These are phyloP conservation scores for Strigomonas galati DNA, from an alignment of 208 protist genomes.

Conservation along the genomic window DNA sequence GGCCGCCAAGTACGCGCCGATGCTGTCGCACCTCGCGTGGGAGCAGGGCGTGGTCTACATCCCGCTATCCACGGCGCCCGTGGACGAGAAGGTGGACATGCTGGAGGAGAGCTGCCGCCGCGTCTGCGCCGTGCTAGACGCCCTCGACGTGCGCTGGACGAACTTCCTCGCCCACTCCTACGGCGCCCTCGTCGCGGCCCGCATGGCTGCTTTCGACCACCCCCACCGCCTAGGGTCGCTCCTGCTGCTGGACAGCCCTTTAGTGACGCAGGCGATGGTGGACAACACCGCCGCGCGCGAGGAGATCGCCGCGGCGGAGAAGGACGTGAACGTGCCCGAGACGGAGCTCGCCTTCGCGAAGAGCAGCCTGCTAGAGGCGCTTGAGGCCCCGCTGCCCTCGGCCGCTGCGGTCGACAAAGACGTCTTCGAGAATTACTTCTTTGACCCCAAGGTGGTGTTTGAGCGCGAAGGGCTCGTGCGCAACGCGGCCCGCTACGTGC, in stretches of 20 bases:
- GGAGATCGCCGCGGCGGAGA: slow-evolving; percentile 60
- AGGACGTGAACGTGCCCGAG: slow-evolving; percentile 76
- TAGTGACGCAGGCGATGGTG: slow-evolving; percentile 58
- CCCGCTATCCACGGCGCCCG: slow-evolving; percentile 37
- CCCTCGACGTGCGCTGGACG: slow-evolving; percentile 75
- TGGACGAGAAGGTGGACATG: slow-evolving; percentile 28
- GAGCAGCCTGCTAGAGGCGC: slow-evolving; percentile 33
- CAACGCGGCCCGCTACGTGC: slow-evolving; percentile 55
- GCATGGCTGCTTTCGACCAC: slow-evolving; percentile 52
- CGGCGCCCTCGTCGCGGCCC: slow-evolving; percentile 69
- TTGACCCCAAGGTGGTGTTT: slow-evolving; percentile 39
- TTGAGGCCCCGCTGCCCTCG: slow-evolving; percentile 47
- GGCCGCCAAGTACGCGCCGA: slow-evolving; percentile 52
- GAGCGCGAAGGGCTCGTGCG: slow-evolving; percentile 45
- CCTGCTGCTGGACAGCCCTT: slow-evolving; percentile 69
- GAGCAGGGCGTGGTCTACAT: slow-evolving; percentile 74
- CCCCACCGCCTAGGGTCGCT: slow-evolving; percentile 74
- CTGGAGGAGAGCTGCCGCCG: slow-evolving; percentile 56
- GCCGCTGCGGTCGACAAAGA: slow-evolving; percentile 33
- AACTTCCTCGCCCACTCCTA: slow-evolving; percentile 75
- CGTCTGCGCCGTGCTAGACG: slow-evolving; percentile 72
- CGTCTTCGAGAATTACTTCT: slow-evolving; percentile 58
- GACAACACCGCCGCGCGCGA: slow-evolving; percentile 45
- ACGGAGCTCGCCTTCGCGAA: slow-evolving; percentile 60
- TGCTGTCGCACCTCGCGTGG: slow-evolving; percentile 63